Conservation (phyloP, 768 basidiomycete species). For the Thelephora ganbajun region DNA sequence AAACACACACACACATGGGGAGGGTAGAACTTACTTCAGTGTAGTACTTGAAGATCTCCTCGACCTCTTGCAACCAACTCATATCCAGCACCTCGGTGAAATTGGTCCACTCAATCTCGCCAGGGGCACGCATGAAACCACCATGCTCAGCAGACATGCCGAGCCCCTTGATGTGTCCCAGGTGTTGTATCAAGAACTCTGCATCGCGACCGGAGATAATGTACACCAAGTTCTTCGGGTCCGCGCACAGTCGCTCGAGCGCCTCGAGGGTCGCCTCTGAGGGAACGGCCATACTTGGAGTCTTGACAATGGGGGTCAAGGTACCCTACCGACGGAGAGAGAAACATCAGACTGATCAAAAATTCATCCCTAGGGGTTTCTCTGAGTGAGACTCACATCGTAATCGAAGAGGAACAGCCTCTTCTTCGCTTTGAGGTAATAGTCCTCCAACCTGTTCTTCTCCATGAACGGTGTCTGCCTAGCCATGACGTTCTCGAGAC, state of each 20-base stretch:
- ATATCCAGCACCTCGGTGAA: constrained; percentile 91
- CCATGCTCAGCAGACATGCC: constrained; percentile 97
- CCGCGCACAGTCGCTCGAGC: constrained; percentile 54
- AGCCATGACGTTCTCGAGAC: constrained; percentile 55
- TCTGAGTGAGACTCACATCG: constrained; percentile 42
- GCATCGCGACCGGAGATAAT: constrained; percentile 96
- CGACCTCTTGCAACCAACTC: constrained; percentile 94
- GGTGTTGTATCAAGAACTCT: constrained; percentile 81
- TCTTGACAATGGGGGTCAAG: constrained; percentile 92
- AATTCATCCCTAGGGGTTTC: neutral
- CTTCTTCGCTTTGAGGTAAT: constrained; percentile 63
- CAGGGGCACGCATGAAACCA: constrained; percentile 73
- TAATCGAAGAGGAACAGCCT: constrained; percentile 92
- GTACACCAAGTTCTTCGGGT: constrained; percentile 87
- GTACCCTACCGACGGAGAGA: constrained; percentile 50
- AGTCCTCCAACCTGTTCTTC: constrained; percentile 35
- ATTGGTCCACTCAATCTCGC: constrained; percentile 57
- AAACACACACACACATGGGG: neutral
- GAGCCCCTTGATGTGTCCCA: constrained; percentile 69
- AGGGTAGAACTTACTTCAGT: constrained; percentile 49
- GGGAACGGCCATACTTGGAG: constrained; percentile 77
- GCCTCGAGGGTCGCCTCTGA: constrained; percentile 61
- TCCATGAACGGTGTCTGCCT: constrained; percentile 79
- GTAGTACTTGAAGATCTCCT: constrained; percentile 92
- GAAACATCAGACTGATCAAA: neutral